Conservation (phyloP, 1,284 basidiomycete species). For the Ceratobasidium papillatum region DNA sequence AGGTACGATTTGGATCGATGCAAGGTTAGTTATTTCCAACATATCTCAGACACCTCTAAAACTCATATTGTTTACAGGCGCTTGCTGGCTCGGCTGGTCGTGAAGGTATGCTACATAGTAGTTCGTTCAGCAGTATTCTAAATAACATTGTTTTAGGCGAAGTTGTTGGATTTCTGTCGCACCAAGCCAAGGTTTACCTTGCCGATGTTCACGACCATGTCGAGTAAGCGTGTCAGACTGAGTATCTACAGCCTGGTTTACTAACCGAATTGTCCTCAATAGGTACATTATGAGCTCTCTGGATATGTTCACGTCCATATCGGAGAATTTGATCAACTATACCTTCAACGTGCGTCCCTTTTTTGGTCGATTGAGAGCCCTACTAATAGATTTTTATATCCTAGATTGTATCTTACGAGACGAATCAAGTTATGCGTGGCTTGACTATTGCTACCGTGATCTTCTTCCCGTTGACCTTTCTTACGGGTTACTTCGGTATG, state of each 20-base stretch:
- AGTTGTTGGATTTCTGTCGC: constrained; percentile 69
- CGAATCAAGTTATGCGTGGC: constrained; percentile 74
- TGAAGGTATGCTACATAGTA: constrained; percentile 15
- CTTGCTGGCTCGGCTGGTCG: constrained; percentile 30
- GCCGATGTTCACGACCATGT: constrained; percentile 76
- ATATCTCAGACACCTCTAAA: not conserved
- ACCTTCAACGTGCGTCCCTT: constrained; percentile 63
- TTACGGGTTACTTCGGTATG: constrained; percentile 71
- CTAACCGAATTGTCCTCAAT: not conserved
- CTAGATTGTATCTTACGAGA: constrained; percentile 65
- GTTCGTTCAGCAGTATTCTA: not conserved
- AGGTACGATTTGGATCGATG: constrained; percentile 72
- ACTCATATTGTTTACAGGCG: constrained; percentile 3
- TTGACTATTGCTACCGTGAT: constrained; percentile 71
- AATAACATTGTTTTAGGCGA: constrained; percentile 9
- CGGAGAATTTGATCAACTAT: constrained; percentile 74
- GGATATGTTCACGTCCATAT: constrained; percentile 73
- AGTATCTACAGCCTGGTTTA: not conserved
- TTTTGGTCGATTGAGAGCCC: not conserved
- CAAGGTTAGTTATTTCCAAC: constrained; percentile 50
- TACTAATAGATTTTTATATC: not conserved
- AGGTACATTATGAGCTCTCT: constrained; percentile 66
- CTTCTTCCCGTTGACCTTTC: constrained; percentile 71
- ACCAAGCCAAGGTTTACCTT: constrained; percentile 73
- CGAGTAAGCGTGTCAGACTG: constrained; percentile 59